Evolutionary conservation across 164 flowering plant genomes (phyloP), one percentile per base, ranked within the genome.

Genomic region (Liquidambar formosana): DNA sequence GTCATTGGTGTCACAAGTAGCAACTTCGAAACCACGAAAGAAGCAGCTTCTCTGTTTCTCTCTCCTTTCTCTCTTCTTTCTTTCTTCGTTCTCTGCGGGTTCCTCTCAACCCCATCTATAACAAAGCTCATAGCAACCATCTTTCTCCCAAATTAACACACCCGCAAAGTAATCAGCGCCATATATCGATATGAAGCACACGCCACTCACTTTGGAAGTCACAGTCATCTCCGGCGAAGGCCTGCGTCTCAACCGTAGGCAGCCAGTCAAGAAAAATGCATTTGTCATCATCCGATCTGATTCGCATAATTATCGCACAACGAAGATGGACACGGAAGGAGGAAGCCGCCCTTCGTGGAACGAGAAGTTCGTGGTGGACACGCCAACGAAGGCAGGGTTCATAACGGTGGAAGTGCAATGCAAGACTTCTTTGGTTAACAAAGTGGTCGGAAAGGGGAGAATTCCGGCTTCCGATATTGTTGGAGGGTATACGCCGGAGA

Each of bases 391-490:
- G 5, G 61, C 62, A 11, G 38, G 8, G n/a, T 52, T 18, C 18
- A 27, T 79, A 10, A 44, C 23, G 14, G 72, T 79, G 0, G 76
- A 70, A 47, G 66, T 67, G 26, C 51, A 26, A 3, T 8, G 22
- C 33, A 26, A 47, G 64, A n/a, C n/a, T n/a, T n/a, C n/a, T n/a
- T n/a, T n/a, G n/a, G 68, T 66, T 6, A 52, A 66, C 28, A 67
- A 45, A 23, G 22, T 27, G 21, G 33, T 88, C 13, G 89, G 89
- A 9, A 41, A 45, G 0, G 85, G 80, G 9, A 78, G 62, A 38
- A 33, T 86, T 21, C 90, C 89, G 21, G 79, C 75, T 0, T 73
- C 89, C 38, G 93, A 88, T 60, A 81, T 88, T 33, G 10, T 67
- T 1, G 89, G 81, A 9, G 85, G 82, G 13, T 57, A 27, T 22